phyloP scores from a whole-genome alignment of 1,284 basidiomycete genomes.

The Tilletiaria anomala region DNA sequence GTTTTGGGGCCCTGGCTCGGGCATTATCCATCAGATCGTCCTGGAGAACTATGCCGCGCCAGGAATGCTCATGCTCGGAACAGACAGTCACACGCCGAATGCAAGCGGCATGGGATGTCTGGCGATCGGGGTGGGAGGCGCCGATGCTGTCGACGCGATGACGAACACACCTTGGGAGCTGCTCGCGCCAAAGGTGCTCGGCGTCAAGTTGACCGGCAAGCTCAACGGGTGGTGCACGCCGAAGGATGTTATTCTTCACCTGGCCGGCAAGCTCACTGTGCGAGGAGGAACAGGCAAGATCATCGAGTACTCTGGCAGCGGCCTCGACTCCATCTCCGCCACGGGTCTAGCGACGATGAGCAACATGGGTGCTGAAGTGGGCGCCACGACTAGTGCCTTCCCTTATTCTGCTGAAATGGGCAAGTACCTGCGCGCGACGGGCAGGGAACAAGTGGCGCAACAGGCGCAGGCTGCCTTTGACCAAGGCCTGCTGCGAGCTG shows the following conservation, averaged over 20 bases:
- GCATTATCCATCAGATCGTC: conserved; percentile 93
- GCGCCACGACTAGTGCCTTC: conserved; percentile 94
- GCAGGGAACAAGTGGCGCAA: conserved; percentile 68
- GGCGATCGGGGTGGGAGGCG: conserved; percentile 95
- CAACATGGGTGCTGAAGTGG: conserved; percentile 99
- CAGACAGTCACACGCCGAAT: conserved; percentile 96
- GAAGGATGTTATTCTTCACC: conserved; percentile 88
- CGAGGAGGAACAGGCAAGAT: conserved; percentile 93
- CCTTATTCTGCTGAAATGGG: conserved; percentile 79
- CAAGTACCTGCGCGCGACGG: conserved; percentile 75
- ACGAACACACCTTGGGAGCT: conserved; percentile 97
- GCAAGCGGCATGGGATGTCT: conserved; percentile 95
- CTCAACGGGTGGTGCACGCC: conserved; percentile 84
- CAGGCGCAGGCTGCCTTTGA: conserved; percentile 75
- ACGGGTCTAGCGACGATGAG: conserved; percentile 89
- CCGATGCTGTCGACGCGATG: conserved; percentile 97
- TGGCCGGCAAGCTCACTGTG: conserved; percentile 88
- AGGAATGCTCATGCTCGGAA: conserved; percentile 48
- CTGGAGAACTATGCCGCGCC: conserved; percentile 84
- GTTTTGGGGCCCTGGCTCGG: conserved; percentile 73
- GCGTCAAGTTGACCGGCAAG: conserved; percentile 75
- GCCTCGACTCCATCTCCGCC: conserved; percentile 76
- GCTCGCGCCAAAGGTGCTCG: conserved; percentile 69
- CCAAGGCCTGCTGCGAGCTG: conserved; percentile 62
- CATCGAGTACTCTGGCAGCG: conserved; percentile 94